Conservation (phyloP, 1,139 yeast genomes). For the Sugiyamaella neomexicana region DNA sequence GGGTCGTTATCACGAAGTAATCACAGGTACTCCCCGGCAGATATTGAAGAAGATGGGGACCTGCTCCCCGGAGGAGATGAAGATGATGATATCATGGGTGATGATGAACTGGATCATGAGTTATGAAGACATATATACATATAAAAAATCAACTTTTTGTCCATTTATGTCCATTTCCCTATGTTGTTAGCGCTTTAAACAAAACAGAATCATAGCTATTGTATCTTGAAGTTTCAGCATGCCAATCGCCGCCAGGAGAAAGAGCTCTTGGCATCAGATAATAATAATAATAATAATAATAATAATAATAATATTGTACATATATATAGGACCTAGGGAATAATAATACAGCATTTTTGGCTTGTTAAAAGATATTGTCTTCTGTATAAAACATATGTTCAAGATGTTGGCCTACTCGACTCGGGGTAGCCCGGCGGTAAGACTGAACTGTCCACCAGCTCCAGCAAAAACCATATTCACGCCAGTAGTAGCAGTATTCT, state of each 20-base stretch:
- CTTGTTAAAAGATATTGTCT: not conserved
- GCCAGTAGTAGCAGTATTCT: constrained; percentile 86
- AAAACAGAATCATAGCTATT: too few species aligned
- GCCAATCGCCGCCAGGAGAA: not conserved
- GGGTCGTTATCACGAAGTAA: constrained; percentile 32
- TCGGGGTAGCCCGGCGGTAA: constrained; percentile 66
- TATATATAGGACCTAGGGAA: not conserved
- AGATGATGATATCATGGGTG: constrained; percentile 32
- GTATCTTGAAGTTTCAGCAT: too few species aligned
- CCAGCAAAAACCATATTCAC: constrained; percentile 70
- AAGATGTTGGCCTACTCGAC: not conserved
- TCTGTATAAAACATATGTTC: not conserved
- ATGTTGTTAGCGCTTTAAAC: too few species aligned
- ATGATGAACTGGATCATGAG: constrained; percentile 22
- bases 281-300: not conserved
- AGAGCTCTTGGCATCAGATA: not conserved
- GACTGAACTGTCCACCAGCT: constrained; percentile 95
- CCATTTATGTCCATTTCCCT: too few species aligned
- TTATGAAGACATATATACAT: constrained; percentile 6
- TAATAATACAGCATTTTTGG: not conserved
- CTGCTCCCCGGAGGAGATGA: constrained; percentile 30
- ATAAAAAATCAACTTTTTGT: not conserved
- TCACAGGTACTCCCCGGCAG: constrained; percentile 32
- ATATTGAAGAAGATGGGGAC: constrained; percentile 33
- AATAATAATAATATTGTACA: not conserved